phyloP scores from a whole-genome alignment of 1,284 basidiomycete genomes.

The Taiwanofungus camphoratus region DNA sequence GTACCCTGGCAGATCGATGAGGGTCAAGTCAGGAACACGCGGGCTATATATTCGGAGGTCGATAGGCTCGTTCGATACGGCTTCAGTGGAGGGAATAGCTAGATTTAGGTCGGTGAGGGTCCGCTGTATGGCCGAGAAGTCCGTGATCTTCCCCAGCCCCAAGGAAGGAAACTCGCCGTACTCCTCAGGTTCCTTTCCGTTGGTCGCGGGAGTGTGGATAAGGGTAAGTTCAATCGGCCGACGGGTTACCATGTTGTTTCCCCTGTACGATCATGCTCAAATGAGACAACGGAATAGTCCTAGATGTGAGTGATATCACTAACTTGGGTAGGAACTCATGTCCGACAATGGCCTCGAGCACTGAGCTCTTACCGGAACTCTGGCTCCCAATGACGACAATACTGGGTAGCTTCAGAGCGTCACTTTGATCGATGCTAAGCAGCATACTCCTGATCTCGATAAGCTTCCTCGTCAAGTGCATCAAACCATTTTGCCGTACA shows the following conservation, averaged over 20 bases:
- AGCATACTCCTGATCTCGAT: conserved; percentile 96
- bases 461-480: conserved; percentile 91
- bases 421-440: conserved; percentile 92
- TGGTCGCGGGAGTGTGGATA: conserved; percentile 75
- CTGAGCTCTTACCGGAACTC: conserved; percentile 96
- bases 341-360: conserved; percentile 95
- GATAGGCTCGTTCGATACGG: conserved; percentile 93
- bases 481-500: conserved; percentile 62
- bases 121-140: conserved; percentile 88
- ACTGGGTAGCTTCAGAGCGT: conserved; percentile 88
- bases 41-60: conserved; percentile 96
- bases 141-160: conserved; percentile 82
- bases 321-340: conserved; percentile 98
- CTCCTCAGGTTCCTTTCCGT: conserved; percentile 61
- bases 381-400: conserved; percentile 99
- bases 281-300: conserved; percentile 11
- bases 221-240: conserved; percentile 97
- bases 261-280: conserved; percentile 44
- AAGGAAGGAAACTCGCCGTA: conserved; percentile 94
- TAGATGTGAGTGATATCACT: conserved; percentile 23
- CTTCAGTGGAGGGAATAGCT: conserved; percentile 82
- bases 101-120: conserved; percentile 94
- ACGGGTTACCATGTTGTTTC: conserved; percentile 99
- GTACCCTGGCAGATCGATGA: conserved; percentile 97
- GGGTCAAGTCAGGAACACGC: conserved; percentile 91